Conservation (phyloP, 1,139 yeast genomes). For the Pichia inconspicua region DNA sequence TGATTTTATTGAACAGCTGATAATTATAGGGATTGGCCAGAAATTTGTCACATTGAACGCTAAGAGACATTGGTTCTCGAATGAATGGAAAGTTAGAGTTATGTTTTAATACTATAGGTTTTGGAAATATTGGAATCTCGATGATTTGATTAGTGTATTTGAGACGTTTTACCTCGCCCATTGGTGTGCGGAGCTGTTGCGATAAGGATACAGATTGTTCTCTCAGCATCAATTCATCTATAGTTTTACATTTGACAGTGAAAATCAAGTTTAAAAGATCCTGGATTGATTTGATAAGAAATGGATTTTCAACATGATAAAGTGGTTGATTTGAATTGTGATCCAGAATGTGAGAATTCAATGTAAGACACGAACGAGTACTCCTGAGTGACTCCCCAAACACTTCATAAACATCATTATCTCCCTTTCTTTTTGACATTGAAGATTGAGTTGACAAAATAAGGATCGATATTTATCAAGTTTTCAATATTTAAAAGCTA, state of each 20-base stretch:
- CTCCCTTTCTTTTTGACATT: not conserved
- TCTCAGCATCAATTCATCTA: not conserved
- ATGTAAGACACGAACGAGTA: not conserved
- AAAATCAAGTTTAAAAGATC: not conserved
- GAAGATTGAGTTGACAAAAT: not conserved
- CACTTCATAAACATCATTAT: not conserved
- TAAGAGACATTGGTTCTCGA: slow-evolving; percentile 15
- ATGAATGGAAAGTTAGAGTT: slow-evolving; percentile 14
- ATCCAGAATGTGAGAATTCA: not conserved
- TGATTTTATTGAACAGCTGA: slow-evolving; percentile 12
- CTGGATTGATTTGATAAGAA: not conserved
- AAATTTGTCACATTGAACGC: slow-evolving; percentile 9
- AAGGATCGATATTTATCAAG: too few relatives aligned
- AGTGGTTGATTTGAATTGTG: not conserved
- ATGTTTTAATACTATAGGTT: not conserved
- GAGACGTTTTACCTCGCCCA: not conserved
- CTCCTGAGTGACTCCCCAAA: not conserved
- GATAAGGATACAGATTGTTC: not conserved
- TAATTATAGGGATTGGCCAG: slow-evolving; percentile 6
- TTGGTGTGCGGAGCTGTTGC: not conserved
- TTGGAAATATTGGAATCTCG: slow-evolving; percentile 12
- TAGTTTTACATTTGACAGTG: not conserved
- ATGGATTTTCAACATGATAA: not conserved
- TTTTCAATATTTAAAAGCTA: not conserved
- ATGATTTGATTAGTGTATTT: slow-evolving; percentile 15